phyloP scores from a whole-genome alignment of 1,284 basidiomycete genomes.

The Trichosporon sp. region DNA sequence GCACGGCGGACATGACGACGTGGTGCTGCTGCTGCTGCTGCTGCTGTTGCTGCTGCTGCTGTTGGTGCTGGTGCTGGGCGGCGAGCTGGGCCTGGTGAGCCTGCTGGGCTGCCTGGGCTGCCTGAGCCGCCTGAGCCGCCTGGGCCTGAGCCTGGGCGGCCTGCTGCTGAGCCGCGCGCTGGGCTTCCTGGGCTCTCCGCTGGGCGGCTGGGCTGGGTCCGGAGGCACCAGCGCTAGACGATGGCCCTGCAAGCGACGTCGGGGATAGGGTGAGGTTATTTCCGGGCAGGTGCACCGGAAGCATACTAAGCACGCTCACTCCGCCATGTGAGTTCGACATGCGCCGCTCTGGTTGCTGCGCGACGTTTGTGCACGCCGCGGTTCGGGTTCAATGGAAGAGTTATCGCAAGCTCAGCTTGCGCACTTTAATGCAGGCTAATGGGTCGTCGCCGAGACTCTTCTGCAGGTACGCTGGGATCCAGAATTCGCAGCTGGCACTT shows the following conservation, averaged over 20 bases:
- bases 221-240: background rate
- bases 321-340: background rate
- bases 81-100: background rate
- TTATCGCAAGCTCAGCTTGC: no score
- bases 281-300: background rate
- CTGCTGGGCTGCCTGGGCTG: background rate
- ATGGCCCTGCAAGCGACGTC: background rate
- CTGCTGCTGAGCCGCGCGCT: background rate
- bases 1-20: background rate
- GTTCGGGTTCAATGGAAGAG: no score
- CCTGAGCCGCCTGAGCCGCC: background rate
- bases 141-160: constrained; percentile 1
- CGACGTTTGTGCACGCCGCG: background rate
- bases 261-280: constrained; percentile 1
- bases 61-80: constrained; percentile 5
- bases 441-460: no score
- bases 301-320: background rate
- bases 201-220: background rate
- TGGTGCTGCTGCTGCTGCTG: constrained; percentile 4
- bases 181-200: background rate
- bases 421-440: no score
- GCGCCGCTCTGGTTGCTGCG: background rate
- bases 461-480: no score
- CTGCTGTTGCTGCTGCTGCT: constrained; percentile 1
- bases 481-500: no score